Base-by-base conservation (phyloP, 768 basidiomycete genomes). In the Boletellus emodensis region DNA sequence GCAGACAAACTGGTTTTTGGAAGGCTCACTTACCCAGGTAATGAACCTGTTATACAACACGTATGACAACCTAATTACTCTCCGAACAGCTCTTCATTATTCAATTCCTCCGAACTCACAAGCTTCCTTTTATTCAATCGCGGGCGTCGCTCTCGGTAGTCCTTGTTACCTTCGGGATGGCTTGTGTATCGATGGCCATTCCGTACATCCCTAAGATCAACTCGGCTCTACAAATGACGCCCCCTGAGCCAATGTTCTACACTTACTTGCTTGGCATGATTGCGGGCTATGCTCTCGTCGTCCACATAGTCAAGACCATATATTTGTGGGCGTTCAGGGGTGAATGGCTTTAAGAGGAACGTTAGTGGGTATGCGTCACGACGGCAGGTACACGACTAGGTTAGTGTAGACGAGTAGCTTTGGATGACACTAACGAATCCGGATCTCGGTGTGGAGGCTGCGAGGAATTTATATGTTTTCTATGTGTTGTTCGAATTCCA, bases 1-100 rank as follows among this genome's bases (percentile, higher is more conserved):
- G 13, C 70, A 71, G 46, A 69, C 70, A 14, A 57, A 70, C 49
- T 70, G 68, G 68, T 70, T 70, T 47, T 57, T 70, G 33, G 68
- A 70, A 47, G 70, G 68, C 12, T 66, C 70, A 34, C 38, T 70
- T 43, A 70, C 68, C 5, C 68, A 71, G 61, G 70, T 70, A 57
- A 40, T 51, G 22, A n/a, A 37, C 24, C n/a, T 12, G 11, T 8
- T 9, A 12, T 40, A 4, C 11, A 5, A 14, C 10, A 17, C 18
- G 28, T 10, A 11, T 20, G 6, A 3, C 11, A 26, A 37, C 8
- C 39, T 57, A 13, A 60, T n/a, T n/a, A 2, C 26, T 32, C 15
- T 11, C 20, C 37, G 12, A 41, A 55, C 45, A 67, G 65, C 61
- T 67, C 35, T 67, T 67, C 20, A 63, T 67, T 28, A 69, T 67